These are phyloP conservation scores for Irpex lacteus DNA, from an alignment of 1,284 basidiomycete genomes.

Conservation along the genomic window DNA sequence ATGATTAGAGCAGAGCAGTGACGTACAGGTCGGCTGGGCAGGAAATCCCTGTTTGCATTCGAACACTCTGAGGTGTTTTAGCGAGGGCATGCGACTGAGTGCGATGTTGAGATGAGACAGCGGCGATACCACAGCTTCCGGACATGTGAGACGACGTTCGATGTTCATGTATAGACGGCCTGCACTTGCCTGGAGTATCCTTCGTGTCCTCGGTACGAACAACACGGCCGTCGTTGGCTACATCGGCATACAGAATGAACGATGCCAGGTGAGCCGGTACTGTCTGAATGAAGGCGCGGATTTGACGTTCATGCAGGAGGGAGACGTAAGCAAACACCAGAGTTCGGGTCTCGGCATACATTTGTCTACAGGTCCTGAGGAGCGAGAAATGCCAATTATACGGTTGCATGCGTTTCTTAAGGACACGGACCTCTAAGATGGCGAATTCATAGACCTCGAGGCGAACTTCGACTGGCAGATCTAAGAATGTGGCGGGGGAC, in stretches of 20 bases:
- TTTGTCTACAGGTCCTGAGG: slow-evolving; percentile 30
- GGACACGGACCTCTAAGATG: slow-evolving; percentile 25
- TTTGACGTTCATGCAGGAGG: slow-evolving; percentile 37
- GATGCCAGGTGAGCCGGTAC: not conserved
- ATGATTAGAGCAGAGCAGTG: slow-evolving; percentile 9
- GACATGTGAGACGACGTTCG: slow-evolving; percentile 12
- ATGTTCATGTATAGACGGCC: slow-evolving; percentile 1
- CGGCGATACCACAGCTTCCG: slow-evolving; percentile 17
- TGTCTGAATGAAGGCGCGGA: slow-evolving; percentile 26
- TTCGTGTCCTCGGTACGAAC: slow-evolving; percentile 7
- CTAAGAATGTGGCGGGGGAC: slow-evolving; percentile 22
- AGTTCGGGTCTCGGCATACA: slow-evolving; percentile 29
- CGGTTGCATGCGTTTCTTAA: slow-evolving; percentile 30
- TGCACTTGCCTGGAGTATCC: slow-evolving; percentile 5
- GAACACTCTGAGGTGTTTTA: slow-evolving; percentile 38
- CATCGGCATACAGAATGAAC: slow-evolving; percentile 28
- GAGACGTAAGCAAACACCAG: slow-evolving; percentile 35
- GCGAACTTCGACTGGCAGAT: slow-evolving; percentile 36
- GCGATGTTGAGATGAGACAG: slow-evolving; percentile 34
- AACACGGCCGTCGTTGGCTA: slow-evolving; percentile 39
- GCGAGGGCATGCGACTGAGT: slow-evolving; percentile 29
- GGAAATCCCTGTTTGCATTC: slow-evolving; percentile 29
- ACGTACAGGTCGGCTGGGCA: slow-evolving; percentile 18
- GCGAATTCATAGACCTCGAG: slow-evolving; percentile 32
- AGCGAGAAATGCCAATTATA: slow-evolving; percentile 33